Base-by-base conservation (phyloP, 2,329 filamentous ascomycete species). In the Orbilia oligospora region DNA sequence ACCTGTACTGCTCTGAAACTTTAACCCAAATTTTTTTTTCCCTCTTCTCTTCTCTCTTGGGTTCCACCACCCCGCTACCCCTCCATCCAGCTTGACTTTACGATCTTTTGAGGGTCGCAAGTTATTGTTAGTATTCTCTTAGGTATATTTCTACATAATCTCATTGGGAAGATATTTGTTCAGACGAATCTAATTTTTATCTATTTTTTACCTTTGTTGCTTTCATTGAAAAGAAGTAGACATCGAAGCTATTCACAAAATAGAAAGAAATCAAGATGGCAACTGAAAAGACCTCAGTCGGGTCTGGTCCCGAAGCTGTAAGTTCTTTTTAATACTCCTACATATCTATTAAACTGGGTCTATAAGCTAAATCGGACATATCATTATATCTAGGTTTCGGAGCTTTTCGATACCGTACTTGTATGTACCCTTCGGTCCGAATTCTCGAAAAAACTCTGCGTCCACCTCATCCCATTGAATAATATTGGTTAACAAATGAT, bases 181-280 rank as follows among this genome's bases (percentile, higher is more conserved):
- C 30, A 33, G 6, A 9, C 14, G 49, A n/a, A 53, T 53, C 49
- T 53, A 58, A 58, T 16, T 69, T 48, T 53, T 30, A 61, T 27
- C 24, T 16, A 24, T 14, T 8, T 61, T 20, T n/a, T 33, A 3
- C 14, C 5, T 41, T 2, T 14, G 18, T 12, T 33, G 10, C n/a
- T n/a, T n/a, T n/a, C n/a, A n/a, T n/a, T n/a, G n/a, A n/a, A n/a
- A n/a, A n/a, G n/a, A n/a, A 55, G 14, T 33, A 24, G n/a, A 12
- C 86, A 81, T 86, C 92, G 56, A 90, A 92, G 85, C 87, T 93
- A 38, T 33, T 58, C 30, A 8, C 38, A 46, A 14, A n/a, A 12
- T 22, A 33, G 30, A 22, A 49, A 38, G 22, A 38, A 61, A 49
- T 9, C 10, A 67, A 56, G 5, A 70, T 76, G 65, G 71, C 48